phyloP scores from a whole-genome alignment of 306 rosid species.

The Prinsepia uniflora region DNA sequence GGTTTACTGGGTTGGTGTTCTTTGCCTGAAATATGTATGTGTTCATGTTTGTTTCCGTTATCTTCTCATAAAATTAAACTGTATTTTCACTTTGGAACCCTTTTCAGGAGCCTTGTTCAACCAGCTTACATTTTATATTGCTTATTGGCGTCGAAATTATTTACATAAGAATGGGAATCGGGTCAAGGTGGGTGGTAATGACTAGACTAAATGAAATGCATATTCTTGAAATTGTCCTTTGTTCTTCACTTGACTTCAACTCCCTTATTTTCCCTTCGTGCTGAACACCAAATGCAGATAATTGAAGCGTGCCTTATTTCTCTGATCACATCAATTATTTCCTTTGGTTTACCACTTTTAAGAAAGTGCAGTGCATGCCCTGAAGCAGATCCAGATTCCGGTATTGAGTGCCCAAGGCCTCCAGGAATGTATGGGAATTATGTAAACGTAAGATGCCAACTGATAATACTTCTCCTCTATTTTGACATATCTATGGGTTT shows the following conservation, averaged over 20 bases:
- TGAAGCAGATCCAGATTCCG: conserved; percentile 58
- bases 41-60: not conserved
- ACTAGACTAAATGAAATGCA: conserved; percentile 1
- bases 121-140: conserved; percentile 76
- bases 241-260: conserved; percentile 10
- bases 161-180: conserved; percentile 90
- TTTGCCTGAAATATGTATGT: not conserved
- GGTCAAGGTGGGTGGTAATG: conserved; percentile 58
- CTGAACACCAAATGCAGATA: conserved; percentile 46
- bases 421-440: conserved; percentile 96
- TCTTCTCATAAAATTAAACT: not conserved
- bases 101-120: conserved; percentile 85
- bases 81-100: not conserved
- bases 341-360: conserved; percentile 92
- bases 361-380: conserved; percentile 91
- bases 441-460: conserved; percentile 75
- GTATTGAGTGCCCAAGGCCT: conserved; percentile 84
- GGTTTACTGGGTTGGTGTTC: conserved; percentile 67
- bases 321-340: conserved; percentile 67
- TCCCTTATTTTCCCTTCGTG: not conserved
- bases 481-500: not conserved
- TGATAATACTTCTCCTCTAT: not conserved
- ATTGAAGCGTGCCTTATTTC: conserved; percentile 90
- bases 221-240: conserved; percentile 9
- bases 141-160: conserved; percentile 80